These are phyloP conservation scores for Aspergillus sclerotioniger DNA, from an alignment of 495 filamentous ascomycete genomes.

Conservation along the genomic window DNA sequence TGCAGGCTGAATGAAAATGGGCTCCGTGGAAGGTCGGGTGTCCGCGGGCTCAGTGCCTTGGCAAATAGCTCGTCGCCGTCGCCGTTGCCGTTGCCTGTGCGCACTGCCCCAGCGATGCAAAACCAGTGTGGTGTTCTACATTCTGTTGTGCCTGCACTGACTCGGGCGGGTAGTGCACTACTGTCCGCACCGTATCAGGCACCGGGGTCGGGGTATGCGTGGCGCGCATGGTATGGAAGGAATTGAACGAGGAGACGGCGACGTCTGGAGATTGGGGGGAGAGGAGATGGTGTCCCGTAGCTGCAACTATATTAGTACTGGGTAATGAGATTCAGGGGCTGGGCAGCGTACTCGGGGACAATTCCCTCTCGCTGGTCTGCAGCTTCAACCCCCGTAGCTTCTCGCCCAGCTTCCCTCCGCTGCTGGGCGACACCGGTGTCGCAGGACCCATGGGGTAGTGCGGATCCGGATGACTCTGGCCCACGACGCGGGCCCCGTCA, in stretches of 20 bases:
- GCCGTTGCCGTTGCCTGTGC: constrained; percentile 13
- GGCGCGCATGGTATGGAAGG: constrained; percentile 44
- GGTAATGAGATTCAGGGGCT: constrained; percentile 7
- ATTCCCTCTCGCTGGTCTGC: constrained; percentile 63
- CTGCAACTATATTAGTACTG: neutral
- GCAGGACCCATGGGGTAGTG: constrained; percentile 40
- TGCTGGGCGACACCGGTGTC: constrained; percentile 59
- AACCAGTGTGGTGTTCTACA: constrained; percentile 32
- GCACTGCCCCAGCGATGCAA: constrained; percentile 34
- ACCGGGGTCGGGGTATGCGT: neutral
- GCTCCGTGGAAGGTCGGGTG: constrained; percentile 73
- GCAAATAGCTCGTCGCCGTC: constrained; percentile 70
- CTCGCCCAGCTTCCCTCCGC: constrained; percentile 62
- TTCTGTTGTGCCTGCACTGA: constrained; percentile 41
- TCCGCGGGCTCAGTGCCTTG: constrained; percentile 73
- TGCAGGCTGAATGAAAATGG: constrained; percentile 58
- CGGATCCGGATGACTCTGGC: constrained; percentile 17
- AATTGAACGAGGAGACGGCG: constrained; percentile 62
- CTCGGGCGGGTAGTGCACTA: constrained; percentile 42
- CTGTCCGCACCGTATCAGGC: constrained; percentile 24
- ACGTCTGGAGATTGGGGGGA: constrained; percentile 63
- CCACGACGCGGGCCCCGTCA: constrained; percentile 21
- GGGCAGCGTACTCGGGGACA: constrained; percentile 46
- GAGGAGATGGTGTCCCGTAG: constrained; percentile 41
- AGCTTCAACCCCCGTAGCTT: constrained; percentile 74